Conservation (phyloP, 2,329 filamentous ascomycete genomes). For the Botryotinia globosa region DNA sequence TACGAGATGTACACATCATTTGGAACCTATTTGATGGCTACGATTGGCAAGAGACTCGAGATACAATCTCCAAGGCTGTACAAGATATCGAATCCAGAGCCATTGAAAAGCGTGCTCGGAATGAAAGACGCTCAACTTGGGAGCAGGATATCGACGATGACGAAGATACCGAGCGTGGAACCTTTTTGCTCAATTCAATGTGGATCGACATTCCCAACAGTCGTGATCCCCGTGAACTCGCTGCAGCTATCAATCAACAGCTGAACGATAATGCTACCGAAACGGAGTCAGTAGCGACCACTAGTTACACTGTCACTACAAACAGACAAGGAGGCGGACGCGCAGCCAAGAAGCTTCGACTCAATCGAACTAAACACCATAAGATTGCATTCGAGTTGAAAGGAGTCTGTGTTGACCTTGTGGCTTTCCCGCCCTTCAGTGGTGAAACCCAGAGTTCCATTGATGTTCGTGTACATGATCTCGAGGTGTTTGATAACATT, state of each 20-base stretch:
- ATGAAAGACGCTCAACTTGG: conserved; percentile 51
- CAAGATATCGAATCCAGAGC: conserved; percentile 82
- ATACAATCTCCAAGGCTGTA: conserved; percentile 83
- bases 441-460: conserved; percentile 86
- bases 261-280: conserved; percentile 85
- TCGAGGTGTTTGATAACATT: conserved; percentile 92
- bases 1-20: conserved; percentile 87
- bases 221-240: conserved; percentile 77
- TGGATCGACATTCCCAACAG: conserved; percentile 92
- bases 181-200: conserved; percentile 97
- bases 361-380: conserved; percentile 83
- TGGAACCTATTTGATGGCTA: conserved; percentile 99
- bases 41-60: conserved; percentile 87
- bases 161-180: conserved; percentile 82
- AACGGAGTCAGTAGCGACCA: conserved; percentile 83
- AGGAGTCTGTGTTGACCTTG: conserved; percentile 77
- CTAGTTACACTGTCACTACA: conserved; percentile 61
- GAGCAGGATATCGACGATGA: conserved; percentile 74
- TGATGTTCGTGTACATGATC: conserved; percentile 74
- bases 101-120: conserved; percentile 66
- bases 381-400: conserved; percentile 94
- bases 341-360: conserved; percentile 58
- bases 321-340: conserved; percentile 46
- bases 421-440: conserved; percentile 71
- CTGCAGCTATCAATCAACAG: conserved; percentile 80